These are phyloP conservation scores for Erythrophleum fordii DNA, from an alignment of 306 rosid species.

Conservation along the genomic window DNA sequence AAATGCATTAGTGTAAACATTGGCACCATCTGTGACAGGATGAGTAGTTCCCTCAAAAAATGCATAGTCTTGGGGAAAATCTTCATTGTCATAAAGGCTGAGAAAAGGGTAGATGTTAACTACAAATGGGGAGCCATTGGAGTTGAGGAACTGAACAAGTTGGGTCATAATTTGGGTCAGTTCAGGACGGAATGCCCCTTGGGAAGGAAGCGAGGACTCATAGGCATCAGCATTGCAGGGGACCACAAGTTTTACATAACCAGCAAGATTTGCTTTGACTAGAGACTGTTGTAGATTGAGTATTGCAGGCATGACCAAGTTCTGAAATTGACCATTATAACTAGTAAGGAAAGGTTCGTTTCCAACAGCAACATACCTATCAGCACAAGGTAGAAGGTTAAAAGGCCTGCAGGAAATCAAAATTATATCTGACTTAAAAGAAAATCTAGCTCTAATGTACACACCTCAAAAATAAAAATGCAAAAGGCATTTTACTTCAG, in stretches of 20 bases:
- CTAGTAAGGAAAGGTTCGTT: slow-evolving; percentile 92
- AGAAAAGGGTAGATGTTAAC: slow-evolving; percentile 96
- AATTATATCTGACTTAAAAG: not conserved
- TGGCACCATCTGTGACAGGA: slow-evolving; percentile 80
- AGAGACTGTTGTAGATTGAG: slow-evolving; percentile 88
- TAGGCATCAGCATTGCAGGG: slow-evolving; percentile 98
- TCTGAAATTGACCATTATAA: slow-evolving; percentile 77
- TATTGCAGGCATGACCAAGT: slow-evolving; percentile 76
- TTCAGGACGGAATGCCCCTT: slow-evolving; percentile 89
- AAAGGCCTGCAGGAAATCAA: slow-evolving; percentile 29
- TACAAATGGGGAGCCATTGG: slow-evolving; percentile 91
- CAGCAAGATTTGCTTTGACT: slow-evolving; percentile 78
- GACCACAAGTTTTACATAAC: slow-evolving; percentile 85
- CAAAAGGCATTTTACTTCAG: slow-evolving; percentile 9
- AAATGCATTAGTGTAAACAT: slow-evolving; percentile 88
- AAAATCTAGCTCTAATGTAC: slow-evolving; percentile 7
- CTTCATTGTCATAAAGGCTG: slow-evolving; percentile 77
- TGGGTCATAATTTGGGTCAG: slow-evolving; percentile 73
- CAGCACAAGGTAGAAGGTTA: slow-evolving; percentile 32
- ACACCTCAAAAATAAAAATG: slow-evolving; percentile 5
- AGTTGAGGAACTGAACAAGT: slow-evolving; percentile 78
- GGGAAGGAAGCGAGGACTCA: slow-evolving; percentile 85
- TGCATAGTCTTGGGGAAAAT: slow-evolving; percentile 95
- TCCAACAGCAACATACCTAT: slow-evolving; percentile 91
- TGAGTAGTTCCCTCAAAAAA: slow-evolving; percentile 92